These are phyloP conservation scores for Paraphoma sp. DNA, from an alignment of 2,329 filamentous ascomycete species.

Conservation along the genomic window DNA sequence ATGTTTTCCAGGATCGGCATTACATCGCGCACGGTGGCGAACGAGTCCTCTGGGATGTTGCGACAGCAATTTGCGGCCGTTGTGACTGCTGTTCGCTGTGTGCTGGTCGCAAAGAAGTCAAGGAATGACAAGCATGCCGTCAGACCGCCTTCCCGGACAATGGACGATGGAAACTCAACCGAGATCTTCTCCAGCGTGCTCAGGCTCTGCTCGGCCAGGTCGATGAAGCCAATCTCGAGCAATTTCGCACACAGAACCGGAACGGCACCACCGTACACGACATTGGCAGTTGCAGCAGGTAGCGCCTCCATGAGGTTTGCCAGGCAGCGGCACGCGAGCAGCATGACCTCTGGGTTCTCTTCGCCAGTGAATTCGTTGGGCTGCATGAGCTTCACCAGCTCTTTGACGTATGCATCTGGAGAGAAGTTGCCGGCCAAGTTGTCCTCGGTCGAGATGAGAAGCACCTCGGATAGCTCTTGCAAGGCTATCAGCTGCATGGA, in stretches of 20 bases:
- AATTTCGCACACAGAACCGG: slow-evolving; percentile 94
- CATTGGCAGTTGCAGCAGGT: slow-evolving; percentile 89
- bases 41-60: slow-evolving; percentile 93
- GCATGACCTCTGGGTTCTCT: slow-evolving; percentile 96
- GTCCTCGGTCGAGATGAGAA: slow-evolving; percentile 95
- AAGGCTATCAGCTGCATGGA: slow-evolving; percentile 90
- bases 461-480: slow-evolving; percentile 89
- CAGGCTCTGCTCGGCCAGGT: slow-evolving; percentile 93
- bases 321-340: slow-evolving; percentile 91
- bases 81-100: slow-evolving; percentile 93
- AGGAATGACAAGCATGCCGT: slow-evolving; percentile 95
- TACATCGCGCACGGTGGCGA: slow-evolving; percentile 87
- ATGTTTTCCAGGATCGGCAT: slow-evolving; percentile 96
- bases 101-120: slow-evolving; percentile 97
- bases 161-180: slow-evolving; percentile 90
- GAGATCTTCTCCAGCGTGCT: slow-evolving; percentile 98
- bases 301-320: slow-evolving; percentile 98
- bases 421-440: slow-evolving; percentile 94
- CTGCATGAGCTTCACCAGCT: slow-evolving; percentile 90
- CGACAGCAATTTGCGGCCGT: slow-evolving; percentile 98
- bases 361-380: slow-evolving; percentile 83
- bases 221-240: slow-evolving; percentile 95
- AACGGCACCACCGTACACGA: slow-evolving; percentile 96
- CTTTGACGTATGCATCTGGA: slow-evolving; percentile 93
- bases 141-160: slow-evolving; percentile 92